phyloP scores from a whole-genome alignment of 2,329 filamentous ascomycete genomes.

The Diplodia intermedia region DNA sequence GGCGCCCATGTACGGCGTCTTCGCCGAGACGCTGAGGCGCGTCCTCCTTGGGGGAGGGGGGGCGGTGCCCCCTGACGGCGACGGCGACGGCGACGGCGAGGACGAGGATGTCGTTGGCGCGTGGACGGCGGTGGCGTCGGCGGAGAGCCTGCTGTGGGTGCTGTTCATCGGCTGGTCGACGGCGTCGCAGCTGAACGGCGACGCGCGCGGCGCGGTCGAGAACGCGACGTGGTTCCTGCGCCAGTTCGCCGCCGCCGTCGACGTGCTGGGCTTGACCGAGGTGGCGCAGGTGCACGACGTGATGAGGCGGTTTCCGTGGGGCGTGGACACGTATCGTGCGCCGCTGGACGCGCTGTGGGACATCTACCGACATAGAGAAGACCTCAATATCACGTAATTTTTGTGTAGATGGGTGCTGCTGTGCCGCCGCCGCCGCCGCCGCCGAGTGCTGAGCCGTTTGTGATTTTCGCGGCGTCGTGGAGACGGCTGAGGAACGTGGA shows the following conservation, averaged over 20 bases:
- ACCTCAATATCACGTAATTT: neutral
- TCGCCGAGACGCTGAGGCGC: neutral
- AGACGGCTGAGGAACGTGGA: no score
- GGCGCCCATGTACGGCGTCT: neutral
- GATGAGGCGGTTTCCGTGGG: neutral
- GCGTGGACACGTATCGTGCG: neutral
- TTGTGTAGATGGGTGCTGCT: no score
- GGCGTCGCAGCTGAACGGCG: conserved; percentile 2
- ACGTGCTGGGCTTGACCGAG: neutral
- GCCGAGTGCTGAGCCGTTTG: no score
- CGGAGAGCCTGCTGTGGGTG: conserved; percentile 11
- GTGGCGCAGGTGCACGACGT: neutral
- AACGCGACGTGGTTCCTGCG: neutral
- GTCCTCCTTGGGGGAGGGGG: neutral
- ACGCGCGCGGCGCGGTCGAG: neutral
- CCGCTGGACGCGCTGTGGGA: neutral
- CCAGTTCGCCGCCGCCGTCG: neutral
- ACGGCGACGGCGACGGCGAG: no score
- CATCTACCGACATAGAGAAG: neutral
- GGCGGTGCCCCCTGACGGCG: no score
- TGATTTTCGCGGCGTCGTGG: no score
- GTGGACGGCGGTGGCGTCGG: conserved; percentile 5
- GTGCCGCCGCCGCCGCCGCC: no score
- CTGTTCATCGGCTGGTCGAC: conserved; percentile 3
- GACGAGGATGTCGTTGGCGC: neutral